Conservation (phyloP, 192 early-diverging fungal genomes). For the Gamsiella multidivaricata region DNA sequence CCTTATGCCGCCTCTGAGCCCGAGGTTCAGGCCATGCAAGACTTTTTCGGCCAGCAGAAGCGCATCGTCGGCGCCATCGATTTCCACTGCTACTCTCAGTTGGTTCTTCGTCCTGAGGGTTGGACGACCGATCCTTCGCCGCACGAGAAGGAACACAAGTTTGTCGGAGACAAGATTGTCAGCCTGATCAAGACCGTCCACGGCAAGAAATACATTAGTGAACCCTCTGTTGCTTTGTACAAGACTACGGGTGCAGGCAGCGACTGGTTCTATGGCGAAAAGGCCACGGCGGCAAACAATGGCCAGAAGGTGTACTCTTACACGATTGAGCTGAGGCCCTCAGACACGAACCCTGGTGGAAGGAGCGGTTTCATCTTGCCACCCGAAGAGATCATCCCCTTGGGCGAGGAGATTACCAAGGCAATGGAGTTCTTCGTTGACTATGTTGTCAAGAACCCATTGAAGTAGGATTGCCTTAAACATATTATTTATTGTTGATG, state of each 20-base stretch:
- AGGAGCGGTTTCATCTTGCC: conserved; percentile 67
- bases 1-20: conserved; percentile 56
- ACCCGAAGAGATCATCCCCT: conserved; percentile 65
- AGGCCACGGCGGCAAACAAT: conserved; percentile 32
- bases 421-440: conserved; percentile 50
- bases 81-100: conserved; percentile 68
- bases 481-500: not conserved
- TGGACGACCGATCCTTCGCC: conserved; percentile 25
- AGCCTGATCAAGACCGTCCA: conserved; percentile 55
- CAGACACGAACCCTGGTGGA: conserved; percentile 40
- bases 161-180: conserved; percentile 55
- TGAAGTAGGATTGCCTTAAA: conserved; percentile 14
- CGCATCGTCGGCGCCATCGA: conserved; percentile 68
- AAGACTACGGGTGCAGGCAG: conserved; percentile 61
- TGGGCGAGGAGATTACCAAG: conserved; percentile 58
- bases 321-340: conserved; percentile 69
- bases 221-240: conserved; percentile 62
- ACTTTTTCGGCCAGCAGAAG: conserved; percentile 61
- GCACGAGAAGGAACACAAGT: conserved; percentile 46
- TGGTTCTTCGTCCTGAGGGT: conserved; percentile 68
- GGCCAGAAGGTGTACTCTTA: conserved; percentile 58
- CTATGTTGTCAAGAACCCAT: conserved; percentile 32
- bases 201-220: conserved; percentile 61
- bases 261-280: conserved; percentile 67
- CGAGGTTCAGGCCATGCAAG: conserved; percentile 59